Conservation (phyloP, 352 stramenopile species). For the Pythium aristosporum region DNA sequence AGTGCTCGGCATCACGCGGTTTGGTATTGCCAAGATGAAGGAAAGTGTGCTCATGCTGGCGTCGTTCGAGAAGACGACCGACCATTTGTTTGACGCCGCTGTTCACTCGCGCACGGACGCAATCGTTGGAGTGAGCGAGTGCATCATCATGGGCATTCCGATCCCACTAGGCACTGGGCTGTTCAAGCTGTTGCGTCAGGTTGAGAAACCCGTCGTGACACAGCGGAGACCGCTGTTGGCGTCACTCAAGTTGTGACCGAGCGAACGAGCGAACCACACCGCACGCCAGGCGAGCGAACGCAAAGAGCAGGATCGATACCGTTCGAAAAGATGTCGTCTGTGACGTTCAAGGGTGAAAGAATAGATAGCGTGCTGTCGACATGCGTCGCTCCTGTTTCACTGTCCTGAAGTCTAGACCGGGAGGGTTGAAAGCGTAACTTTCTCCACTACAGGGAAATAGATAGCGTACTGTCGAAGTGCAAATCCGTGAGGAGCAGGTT, state of each 20-base stretch:
- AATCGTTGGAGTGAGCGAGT: constrained; percentile 99
- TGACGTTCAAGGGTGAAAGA: too few species aligned
- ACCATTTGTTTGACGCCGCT: constrained; percentile 99
- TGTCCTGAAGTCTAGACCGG: too few species aligned
- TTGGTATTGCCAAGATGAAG: constrained; percentile 99
- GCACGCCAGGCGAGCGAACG: neutral
- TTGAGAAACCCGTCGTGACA: constrained; percentile 70
- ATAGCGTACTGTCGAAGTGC: too few species aligned
- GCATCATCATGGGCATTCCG: constrained; percentile 99
- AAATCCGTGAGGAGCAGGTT: too few species aligned
- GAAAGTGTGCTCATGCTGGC: constrained; percentile 99
- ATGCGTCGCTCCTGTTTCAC: too few species aligned
- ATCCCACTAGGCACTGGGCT: constrained; percentile 98
- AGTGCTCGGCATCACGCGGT: constrained; percentile 91
- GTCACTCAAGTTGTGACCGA: constrained; percentile 29
- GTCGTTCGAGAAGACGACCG: constrained; percentile 99
- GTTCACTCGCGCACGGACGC: constrained; percentile 97
- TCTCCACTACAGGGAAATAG: too few species aligned
- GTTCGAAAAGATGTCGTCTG: neutral
- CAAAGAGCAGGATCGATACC: neutral
- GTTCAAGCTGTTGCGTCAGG: constrained; percentile 94
- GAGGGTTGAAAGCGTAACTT: too few species aligned
- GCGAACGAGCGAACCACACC: neutral
- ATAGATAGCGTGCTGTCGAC: too few species aligned
- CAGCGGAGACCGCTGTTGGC: constrained; percentile 60